Evolutionary conservation across 352 stramenopile species (phyloP).

Genomic region (Phytophthora pinifolia): DNA sequence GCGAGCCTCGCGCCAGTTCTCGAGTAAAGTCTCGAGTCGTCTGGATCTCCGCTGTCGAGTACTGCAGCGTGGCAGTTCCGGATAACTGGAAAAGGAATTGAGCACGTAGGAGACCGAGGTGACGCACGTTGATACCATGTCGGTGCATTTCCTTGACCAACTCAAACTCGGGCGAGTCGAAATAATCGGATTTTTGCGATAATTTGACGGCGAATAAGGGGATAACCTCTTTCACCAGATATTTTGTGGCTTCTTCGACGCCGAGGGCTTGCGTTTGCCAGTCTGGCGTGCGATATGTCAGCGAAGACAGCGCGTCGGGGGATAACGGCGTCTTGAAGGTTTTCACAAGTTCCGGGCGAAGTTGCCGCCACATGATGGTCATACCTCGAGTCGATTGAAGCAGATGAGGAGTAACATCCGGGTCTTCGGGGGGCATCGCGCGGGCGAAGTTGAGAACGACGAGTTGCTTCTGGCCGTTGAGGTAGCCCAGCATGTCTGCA

Average conservation of each 20-base stretch:
- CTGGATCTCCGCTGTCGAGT: conserved; percentile 74
- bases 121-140: conserved; percentile 89
- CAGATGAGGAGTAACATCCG: conserved; percentile 75
- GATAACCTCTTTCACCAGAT: conserved; percentile 76
- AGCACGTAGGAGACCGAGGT: conserved; percentile 81
- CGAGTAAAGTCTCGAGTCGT: conserved; percentile 83
- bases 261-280: conserved; percentile 74
- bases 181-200: conserved; percentile 58
- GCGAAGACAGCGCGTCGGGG: conserved; percentile 78
- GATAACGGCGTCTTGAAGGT: conserved; percentile 58
- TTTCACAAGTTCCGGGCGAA: conserved; percentile 86
- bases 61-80: conserved; percentile 79
- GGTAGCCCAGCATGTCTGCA: conserved; percentile 84
- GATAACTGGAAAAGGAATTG: conserved; percentile 80
- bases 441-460: conserved; percentile 85
- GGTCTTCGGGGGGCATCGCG: conserved; percentile 88
- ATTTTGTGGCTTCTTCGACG: conserved; percentile 70
- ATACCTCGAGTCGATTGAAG: conserved; percentile 75
- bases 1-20: conserved; percentile 73
- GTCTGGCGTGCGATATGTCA: conserved; percentile 88
- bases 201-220: conserved; percentile 81
- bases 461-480: conserved; percentile 52
- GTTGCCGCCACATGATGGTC: conserved; percentile 91
- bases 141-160: conserved; percentile 85
- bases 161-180: conserved; percentile 45